Conservation (phyloP, 768 basidiomycete genomes). For the Lanmaoa pseudosensibilis region DNA sequence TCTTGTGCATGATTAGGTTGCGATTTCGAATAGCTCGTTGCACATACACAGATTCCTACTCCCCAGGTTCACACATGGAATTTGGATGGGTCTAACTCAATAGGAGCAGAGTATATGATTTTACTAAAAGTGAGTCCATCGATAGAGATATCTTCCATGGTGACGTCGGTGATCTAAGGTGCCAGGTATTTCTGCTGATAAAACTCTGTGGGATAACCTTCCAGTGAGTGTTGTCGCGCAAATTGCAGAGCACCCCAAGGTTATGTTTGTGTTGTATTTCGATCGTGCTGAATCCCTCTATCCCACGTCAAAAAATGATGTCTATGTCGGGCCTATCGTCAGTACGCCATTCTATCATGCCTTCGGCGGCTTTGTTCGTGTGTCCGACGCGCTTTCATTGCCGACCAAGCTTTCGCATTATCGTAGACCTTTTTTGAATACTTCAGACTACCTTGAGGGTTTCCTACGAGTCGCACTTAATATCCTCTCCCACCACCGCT, state of each 20-base stretch:
- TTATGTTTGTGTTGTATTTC: neutral
- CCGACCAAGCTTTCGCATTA: neutral
- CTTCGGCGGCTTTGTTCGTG: neutral
- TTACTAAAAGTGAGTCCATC: neutral
- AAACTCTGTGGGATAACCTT: neutral
- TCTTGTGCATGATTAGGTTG: neutral
- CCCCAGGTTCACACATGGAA: neutral
- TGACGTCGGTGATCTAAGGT: neutral
- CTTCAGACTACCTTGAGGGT: neutral
- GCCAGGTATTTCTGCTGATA: neutral
- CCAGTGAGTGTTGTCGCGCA: neutral
- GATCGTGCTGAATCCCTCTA: neutral
- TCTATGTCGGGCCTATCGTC: neutral
- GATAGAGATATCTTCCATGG: neutral
- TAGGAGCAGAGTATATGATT: neutral
- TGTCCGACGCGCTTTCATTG: neutral
- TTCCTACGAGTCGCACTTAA: neutral
- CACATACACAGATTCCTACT: neutral
- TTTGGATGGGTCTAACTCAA: neutral
- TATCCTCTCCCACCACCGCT: neutral
- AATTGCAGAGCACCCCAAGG: neutral
- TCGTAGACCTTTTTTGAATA: neutral
- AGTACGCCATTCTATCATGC: constrained; percentile 2
- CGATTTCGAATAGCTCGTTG: neutral
- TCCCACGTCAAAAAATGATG: neutral